A percentile compares a stretch with the other conserved stretches of the same genome.
These are phyloP conservation scores for Harrya chromipes DNA, from an alignment of 768 basidiomycete species.

Conservation along the genomic window DNA sequence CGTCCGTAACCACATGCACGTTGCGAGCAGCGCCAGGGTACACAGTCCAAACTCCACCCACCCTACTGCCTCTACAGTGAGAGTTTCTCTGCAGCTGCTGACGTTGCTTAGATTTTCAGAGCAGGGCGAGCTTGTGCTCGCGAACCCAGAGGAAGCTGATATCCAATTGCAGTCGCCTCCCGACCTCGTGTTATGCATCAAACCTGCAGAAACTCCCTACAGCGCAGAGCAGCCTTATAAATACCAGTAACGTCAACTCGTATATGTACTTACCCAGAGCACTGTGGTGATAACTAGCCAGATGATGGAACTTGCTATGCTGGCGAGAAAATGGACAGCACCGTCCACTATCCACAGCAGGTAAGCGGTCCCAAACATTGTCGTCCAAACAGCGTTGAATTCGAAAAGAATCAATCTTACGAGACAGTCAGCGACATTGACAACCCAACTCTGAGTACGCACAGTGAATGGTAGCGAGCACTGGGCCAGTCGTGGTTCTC, in stretches of 20 bases:
- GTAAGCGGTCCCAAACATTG: constrained; percentile 65
- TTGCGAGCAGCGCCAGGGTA: constrained; percentile 49
- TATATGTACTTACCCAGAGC: constrained; percentile 55
- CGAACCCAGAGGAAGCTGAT: constrained; percentile 34
- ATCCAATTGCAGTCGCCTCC: constrained; percentile 57
- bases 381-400: constrained; percentile 74
- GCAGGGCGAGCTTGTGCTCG: constrained; percentile 23
- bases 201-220: constrained; percentile 64
- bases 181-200: constrained; percentile 61
- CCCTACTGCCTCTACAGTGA: constrained; percentile 71
- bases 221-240: constrained; percentile 1
- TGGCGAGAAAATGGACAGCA: constrained; percentile 65
- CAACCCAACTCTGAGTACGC: constrained; percentile 24
- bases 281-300: constrained; percentile 66
- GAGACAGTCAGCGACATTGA: constrained; percentile 3
- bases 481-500: constrained; percentile 59
- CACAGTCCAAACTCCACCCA: constrained; percentile 75
- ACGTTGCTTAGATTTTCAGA: constrained; percentile 20
- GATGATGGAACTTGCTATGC: constrained; percentile 70
- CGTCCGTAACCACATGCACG: constrained; percentile 49
- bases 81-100: constrained; percentile 62
- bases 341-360: constrained; percentile 69
- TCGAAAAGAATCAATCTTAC: constrained; percentile 53
- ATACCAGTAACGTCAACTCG: neutral
- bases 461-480: constrained; percentile 63